phyloP scores from a whole-genome alignment of 371 early-diverging fungal species.

The Funneliformis caledonium region DNA sequence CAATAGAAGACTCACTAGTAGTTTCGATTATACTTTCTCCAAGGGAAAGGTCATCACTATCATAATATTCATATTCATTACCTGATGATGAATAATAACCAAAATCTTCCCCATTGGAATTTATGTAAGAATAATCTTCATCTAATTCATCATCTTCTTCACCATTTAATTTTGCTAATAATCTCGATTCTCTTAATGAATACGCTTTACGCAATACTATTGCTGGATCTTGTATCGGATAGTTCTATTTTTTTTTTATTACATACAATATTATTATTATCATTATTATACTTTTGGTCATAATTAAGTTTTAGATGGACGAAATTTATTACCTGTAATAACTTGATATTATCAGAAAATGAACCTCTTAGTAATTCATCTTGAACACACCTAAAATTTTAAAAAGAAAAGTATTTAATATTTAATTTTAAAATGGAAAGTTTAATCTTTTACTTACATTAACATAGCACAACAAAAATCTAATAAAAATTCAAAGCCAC shows the following conservation, averaged over 20 bases:
- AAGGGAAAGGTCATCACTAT: background rate
- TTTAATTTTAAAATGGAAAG: conserved; percentile 8
- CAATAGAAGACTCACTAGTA: background rate
- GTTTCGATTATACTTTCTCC: background rate
- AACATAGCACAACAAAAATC: conserved; percentile 83
- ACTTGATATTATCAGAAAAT: conserved; percentile 68
- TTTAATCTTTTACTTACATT: conserved; percentile 51
- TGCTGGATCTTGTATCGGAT: conserved; percentile 32
- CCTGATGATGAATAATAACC: background rate
- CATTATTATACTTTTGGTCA: background rate
- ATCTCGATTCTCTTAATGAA: conserved; percentile 18
- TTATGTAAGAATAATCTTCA: background rate
- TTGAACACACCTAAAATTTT: conserved; percentile 57
- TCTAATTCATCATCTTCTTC: conserved; percentile 24
- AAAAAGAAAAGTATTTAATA: background rate
- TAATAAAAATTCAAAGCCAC: conserved; percentile 72
- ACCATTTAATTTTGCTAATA: conserved; percentile 34
- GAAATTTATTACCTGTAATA: conserved; percentile 54
- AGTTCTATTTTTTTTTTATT: conserved; percentile 12
- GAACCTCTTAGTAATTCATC: conserved; percentile 61
- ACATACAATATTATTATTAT: background rate
- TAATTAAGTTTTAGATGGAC: background rate
- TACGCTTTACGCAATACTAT: conserved; percentile 28
- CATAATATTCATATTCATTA: background rate
- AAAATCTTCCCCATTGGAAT: background rate